Base-by-base conservation (phyloP, 352 stramenopile genomes). In the Globisporangium spiculum region DNA sequence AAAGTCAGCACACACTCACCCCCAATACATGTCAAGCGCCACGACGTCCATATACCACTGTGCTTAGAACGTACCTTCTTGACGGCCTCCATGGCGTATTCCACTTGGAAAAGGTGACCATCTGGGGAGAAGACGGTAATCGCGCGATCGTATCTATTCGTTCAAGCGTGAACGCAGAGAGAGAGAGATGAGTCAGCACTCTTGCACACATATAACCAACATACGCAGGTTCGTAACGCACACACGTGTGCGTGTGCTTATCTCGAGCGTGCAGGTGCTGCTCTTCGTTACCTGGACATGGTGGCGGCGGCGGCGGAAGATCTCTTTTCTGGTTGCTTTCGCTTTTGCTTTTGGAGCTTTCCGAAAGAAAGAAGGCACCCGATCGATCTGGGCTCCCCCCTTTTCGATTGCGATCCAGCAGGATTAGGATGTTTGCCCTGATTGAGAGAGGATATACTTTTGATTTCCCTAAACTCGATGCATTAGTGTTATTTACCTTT, bases 121-220 rank as follows among this genome's bases (percentile, higher is more conserved):
- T 99, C 98, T 8, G 98, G 98, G 75, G 96, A 99, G 84, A 99
- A 99, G 38, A 99, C 97, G 63, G 98, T 99, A 78, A 99, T 99
- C 48, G 98, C 97, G 74, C 98, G 95, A 86, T 99, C 98, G 82
- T 99, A 99, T 82, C 96, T 99, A 41, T 22, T 27, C 4, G 2
- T n/a, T 38, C 20, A 32, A 16, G 8, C n/a, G 7, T 1, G 36
- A 12, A 64, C 4, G 44, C 1, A 27, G 24, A 26, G 41, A 18
- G 22, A 22, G 7, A 66, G 30, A 16, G 26, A 30, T 3, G 9
- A 24, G n/a, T 24, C 10, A 30, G 22, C 22, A 34, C 18, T 3
- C 30, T 26, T 41, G 8, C 44, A 18, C n/a, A 59, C 44, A 62
- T 24, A 53, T 48, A 30, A 6, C 2, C 9, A 26, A 32, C 14